These are phyloP conservation scores for Magnusiomyces suaveolens DNA, from an alignment of 1,139 yeast genomes.

Conservation along the genomic window DNA sequence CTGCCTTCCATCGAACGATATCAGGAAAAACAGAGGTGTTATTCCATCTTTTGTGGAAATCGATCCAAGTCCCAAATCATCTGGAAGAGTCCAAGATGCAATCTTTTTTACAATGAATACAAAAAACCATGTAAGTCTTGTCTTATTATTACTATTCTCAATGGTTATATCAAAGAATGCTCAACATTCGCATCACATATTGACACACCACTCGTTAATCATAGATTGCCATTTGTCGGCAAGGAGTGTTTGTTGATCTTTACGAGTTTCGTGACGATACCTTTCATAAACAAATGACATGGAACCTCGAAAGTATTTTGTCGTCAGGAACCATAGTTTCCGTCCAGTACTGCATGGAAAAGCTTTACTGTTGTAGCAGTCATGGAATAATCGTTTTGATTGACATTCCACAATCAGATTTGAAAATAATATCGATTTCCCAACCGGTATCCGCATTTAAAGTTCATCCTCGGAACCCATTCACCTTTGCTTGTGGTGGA, in stretches of 20 bases:
- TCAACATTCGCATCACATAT: too few relatives aligned
- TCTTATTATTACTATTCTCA: too few relatives aligned
- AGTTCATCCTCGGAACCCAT: constrained; percentile 27
- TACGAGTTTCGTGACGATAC: constrained; percentile 24
- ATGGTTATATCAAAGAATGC: too few relatives aligned
- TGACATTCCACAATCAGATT: constrained; percentile 31
- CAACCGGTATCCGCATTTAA: constrained; percentile 36
- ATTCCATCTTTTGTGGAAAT: too few relatives aligned
- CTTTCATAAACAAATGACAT: constrained; percentile 29
- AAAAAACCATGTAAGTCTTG: too few relatives aligned
- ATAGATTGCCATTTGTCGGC: constrained; percentile 30
- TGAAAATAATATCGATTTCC: constrained; percentile 23
- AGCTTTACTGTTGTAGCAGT: constrained; percentile 39
- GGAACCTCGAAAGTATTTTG: constrained; percentile 28
- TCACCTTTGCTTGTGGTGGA: constrained; percentile 37
- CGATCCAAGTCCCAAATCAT: too few relatives aligned
- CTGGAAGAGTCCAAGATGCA: too few relatives aligned
- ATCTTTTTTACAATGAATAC: too few relatives aligned
- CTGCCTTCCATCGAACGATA: too few relatives aligned
- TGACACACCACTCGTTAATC: too few relatives aligned
- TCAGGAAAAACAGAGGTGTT: too few relatives aligned
- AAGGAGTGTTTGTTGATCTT: constrained; percentile 29
- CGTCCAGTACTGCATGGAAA: constrained; percentile 28
- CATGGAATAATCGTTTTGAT: constrained; percentile 38
- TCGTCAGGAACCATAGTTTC: constrained; percentile 30